Base-by-base conservation (phyloP, 1,284 basidiomycete species). In the Ceratobasidium theobromae region DNA sequence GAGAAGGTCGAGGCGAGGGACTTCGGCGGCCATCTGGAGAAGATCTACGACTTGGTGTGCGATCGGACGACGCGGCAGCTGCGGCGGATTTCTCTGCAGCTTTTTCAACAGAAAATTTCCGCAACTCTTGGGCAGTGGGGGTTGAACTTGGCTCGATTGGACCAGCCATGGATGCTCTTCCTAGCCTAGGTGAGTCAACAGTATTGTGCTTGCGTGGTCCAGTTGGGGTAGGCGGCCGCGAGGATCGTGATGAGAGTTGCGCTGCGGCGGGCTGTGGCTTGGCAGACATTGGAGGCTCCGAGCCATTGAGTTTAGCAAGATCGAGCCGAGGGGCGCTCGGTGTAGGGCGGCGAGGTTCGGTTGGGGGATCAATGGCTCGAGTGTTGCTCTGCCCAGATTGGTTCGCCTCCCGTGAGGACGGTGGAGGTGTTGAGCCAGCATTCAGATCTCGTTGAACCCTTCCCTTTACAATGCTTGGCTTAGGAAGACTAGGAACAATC, bases 111-210 rank as follows among this genome's bases (percentile, higher is more conserved):
- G 70, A 53, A 33, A 55, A 51, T 86, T 82, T 16, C 82, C 80
- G 54, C 89, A 92, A 79, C 71, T 91, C 90, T 71, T 91, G 89
- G 0, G 90, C 90, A n/a, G 86, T 86, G 8, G 79, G 75, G 0
- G 88, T 91, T 71, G 91, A 89, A 71, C 90, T 92, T 1, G 90
- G 90, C 48, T 80, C 84, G n/a, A 77, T 79, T 16, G 89, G 89
- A 12, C 90, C 89, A 25, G 88, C 88, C 90, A 92, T 92, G 1
- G 74, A 74, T 3, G 51, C 51, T 23, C 62, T 51, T 11, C 51
- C 51, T 11, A 45, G 51, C 16, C 62, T 65, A 16, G 62, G 62
- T 21, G 62, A 65, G 40, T 65, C 62, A 32, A 65, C 25, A 16
- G 30, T 11, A 2, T 52, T 52, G 27, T 65, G 62, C 41, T 65